A percentile compares a stretch with the other conserved stretches of the same genome.
Evolutionary conservation across 768 basidiomycete genomes (phyloP).

Genomic region (Trametes meyenii): DNA sequence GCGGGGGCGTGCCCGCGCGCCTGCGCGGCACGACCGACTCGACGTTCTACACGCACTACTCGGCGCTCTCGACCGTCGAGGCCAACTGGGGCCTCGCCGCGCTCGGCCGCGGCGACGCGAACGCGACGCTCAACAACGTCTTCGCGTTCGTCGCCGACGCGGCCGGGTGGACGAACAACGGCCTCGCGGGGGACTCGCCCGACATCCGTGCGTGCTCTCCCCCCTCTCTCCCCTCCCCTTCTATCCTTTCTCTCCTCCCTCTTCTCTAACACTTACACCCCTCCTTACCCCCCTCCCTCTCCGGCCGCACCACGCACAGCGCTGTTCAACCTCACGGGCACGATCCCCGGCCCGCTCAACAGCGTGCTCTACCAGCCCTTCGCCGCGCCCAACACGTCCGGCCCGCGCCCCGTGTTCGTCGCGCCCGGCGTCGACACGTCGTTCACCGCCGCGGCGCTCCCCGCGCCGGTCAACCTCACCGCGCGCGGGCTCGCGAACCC

Average conservation of each 20-base stretch:
- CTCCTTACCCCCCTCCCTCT: too few relatives aligned
- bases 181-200: constrained; percentile 30
- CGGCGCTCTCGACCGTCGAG: constrained; percentile 54
- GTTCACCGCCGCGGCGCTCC: constrained; percentile 38
- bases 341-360: constrained; percentile 49
- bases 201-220: constrained; percentile 26
- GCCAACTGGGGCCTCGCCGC: constrained; percentile 65
- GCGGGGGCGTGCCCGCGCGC: constrained; percentile 46
- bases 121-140: constrained; percentile 53
- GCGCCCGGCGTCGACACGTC: constrained; percentile 37
- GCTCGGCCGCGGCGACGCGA: constrained; percentile 60
- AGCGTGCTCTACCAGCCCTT: constrained; percentile 44
- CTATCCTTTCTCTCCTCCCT: constrained; percentile 18
- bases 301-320: constrained; percentile 31
- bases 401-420: constrained; percentile 43
- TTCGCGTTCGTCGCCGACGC: constrained; percentile 51
- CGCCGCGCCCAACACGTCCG: constrained; percentile 44
- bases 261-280: background rate
- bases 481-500: constrained; percentile 32
- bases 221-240: background rate
- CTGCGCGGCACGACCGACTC: constrained; percentile 50
- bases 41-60: constrained; percentile 66
- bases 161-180: constrained; percentile 47
- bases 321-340: constrained; percentile 45
- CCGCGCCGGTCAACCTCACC: constrained; percentile 46